Conservation (phyloP, 495 filamentous ascomycete species). For the Aspergillus bridgeri region DNA sequence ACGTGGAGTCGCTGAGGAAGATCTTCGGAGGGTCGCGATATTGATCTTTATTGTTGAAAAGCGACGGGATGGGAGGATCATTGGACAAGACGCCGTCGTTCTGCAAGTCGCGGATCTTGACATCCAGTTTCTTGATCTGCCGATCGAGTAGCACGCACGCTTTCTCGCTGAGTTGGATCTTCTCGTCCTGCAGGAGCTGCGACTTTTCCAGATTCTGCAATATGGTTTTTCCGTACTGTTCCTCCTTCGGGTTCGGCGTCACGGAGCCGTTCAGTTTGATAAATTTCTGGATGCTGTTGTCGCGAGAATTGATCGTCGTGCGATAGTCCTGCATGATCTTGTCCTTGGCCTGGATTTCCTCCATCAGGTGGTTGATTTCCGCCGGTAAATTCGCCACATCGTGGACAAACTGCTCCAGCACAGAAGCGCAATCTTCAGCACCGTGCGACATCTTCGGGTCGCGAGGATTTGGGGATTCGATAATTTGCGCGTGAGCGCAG, state of each 20-base stretch:
- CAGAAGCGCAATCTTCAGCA: constrained; percentile 75
- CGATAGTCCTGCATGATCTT: constrained; percentile 70
- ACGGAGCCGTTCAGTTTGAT: constrained; percentile 82
- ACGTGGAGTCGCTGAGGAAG: constrained; percentile 44
- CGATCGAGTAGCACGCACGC: constrained; percentile 77
- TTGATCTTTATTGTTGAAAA: constrained; percentile 60
- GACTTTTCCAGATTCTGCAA: constrained; percentile 66
- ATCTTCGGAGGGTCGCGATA: constrained; percentile 54
- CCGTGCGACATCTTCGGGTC: constrained; percentile 32
- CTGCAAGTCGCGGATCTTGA: constrained; percentile 78
- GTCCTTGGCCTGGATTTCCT: constrained; percentile 93
- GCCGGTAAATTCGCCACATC: constrained; percentile 86
- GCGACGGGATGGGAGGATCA: constrained; percentile 75
- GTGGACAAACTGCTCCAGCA: constrained; percentile 91
- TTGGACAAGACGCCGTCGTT: constrained; percentile 73
- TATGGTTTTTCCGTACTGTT: constrained; percentile 65
- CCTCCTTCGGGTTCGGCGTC: constrained; percentile 81
- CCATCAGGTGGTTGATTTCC: constrained; percentile 88
- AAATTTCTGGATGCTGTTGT: constrained; percentile 83
- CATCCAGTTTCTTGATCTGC: constrained; percentile 81
- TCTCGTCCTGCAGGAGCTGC: constrained; percentile 78
- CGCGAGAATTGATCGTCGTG: constrained; percentile 68
- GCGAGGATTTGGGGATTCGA: background rate
- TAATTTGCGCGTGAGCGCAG: background rate
- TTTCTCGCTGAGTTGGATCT: constrained; percentile 75